These are phyloP conservation scores for Epichloe glyceriae DNA, from an alignment of 2,329 filamentous ascomycete species.

Conservation along the genomic window DNA sequence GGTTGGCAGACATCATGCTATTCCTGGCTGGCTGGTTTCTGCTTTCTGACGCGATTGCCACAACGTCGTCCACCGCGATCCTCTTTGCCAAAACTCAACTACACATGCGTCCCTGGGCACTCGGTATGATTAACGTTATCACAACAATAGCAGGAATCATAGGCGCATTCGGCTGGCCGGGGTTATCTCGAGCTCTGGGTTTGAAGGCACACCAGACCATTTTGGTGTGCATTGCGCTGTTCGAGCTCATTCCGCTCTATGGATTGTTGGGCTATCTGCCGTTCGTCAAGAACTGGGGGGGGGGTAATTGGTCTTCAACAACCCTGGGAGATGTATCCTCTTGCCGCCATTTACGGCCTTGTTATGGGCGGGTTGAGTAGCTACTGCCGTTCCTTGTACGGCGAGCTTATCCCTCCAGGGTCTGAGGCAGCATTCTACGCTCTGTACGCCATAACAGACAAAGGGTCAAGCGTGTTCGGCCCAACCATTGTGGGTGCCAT, in stretches of 20 bases:
- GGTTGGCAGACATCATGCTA: conserved; percentile 58
- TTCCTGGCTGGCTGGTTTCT: conserved; percentile 90
- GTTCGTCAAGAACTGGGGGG: conserved; percentile 60
- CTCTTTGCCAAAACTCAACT: conserved; percentile 91
- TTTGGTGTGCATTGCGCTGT: conserved; percentile 76
- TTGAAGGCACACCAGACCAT: conserved; percentile 78
- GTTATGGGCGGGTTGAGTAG: conserved; percentile 86
- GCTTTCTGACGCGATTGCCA: conserved; percentile 85
- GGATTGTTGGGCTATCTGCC: conserved; percentile 81
- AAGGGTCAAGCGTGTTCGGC: conserved; percentile 86
- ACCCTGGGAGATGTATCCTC: conserved; percentile 91
- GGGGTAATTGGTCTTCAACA: conserved; percentile 80
- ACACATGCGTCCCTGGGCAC: conserved; percentile 73
- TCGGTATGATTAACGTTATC: conserved; percentile 90
- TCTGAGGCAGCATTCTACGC: conserved; percentile 95
- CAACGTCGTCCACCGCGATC: conserved; percentile 86
- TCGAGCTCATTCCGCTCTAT: conserved; percentile 87
- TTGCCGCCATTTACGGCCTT: conserved; percentile 83
- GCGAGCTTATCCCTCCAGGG: conserved; percentile 85
- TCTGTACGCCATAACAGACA: conserved; percentile 94
- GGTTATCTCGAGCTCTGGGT: conserved; percentile 54
- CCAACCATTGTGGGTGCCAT: conserved; percentile 89
- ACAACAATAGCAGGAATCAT: conserved; percentile 72
- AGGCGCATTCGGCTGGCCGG: conserved; percentile 83
- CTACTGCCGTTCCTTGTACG: conserved; percentile 86